phyloP scores from a whole-genome alignment of 495 filamentous ascomycete genomes.

The Xylaria palmicola region DNA sequence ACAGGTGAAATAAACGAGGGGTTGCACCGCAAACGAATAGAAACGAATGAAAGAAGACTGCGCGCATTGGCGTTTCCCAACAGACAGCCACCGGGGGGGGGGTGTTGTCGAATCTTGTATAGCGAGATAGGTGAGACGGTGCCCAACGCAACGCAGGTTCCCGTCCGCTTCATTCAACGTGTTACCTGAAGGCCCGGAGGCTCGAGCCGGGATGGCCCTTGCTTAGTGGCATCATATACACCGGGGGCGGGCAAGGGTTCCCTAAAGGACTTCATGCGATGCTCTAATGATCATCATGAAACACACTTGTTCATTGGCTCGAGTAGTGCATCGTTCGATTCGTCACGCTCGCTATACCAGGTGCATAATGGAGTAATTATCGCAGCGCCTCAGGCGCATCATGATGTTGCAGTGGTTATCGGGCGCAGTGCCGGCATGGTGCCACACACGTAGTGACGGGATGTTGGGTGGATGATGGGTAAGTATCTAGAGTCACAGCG shows the following conservation, averaged over 20 bases:
- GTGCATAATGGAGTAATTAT: constrained; percentile 11
- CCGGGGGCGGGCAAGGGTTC: constrained; percentile 7
- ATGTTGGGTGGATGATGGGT: no score
- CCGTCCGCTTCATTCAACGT: not conserved
- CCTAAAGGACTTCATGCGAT: constrained; percentile 10
- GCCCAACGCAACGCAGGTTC: not conserved
- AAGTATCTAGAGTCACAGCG: not conserved
- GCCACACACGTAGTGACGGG: not conserved
- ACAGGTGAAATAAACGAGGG: constrained; percentile 4
- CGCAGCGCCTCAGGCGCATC: not conserved
- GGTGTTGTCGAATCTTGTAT: constrained; percentile 13
- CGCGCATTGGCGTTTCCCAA: not conserved
- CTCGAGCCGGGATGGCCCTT: constrained; percentile 14
- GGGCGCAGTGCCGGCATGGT: constrained; percentile 4
- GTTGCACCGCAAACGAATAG: constrained; percentile 16
- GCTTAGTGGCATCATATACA: constrained; percentile 14
- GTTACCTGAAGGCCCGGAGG: not conserved
- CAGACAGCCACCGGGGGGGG: not conserved
- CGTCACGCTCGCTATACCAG: not conserved
- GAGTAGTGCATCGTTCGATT: constrained; percentile 7
- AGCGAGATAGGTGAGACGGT: constrained; percentile 3
- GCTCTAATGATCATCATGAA: constrained; percentile 1
- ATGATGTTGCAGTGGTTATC: constrained; percentile 1
- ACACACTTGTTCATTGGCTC: constrained; percentile 4
- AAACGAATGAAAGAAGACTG: constrained; percentile 7